Base-by-base conservation (phyloP, 306 rosid genomes). In the Dalbergia cochinchinensis region DNA sequence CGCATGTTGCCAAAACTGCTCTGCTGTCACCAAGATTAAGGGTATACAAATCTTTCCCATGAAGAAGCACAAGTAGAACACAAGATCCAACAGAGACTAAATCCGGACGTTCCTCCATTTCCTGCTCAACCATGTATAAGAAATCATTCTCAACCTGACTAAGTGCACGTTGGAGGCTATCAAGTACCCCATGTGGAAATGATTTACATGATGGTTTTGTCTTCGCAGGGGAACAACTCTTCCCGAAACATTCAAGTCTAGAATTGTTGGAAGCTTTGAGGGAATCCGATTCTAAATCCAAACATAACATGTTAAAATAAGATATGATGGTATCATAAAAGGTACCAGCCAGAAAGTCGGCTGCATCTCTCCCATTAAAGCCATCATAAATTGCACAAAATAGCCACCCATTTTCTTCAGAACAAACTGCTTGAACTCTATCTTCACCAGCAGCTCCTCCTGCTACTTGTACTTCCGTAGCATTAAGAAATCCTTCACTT, bases 371-470 rank as follows among this genome's bases (percentile, higher is more conserved):
- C 72, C 99, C 99, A 51, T 96, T 96, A 78, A 96, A 96, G 11
- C 99, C 99, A 51, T 96, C 99, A 83, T 90, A 96, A 85, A 96
- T 94, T 76, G 89, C 96, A 83, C 99, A 96, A 74, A 89, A 96
- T 60, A 96, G 96, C 99, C 99, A 96, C 2, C 96, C 99, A 51
- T 90, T 89, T 85, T 96, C 99, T 85, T 96, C 99, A 68, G 97
- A 96, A 86, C 97, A 96, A 82, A 96, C 97, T 22, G 99, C 99
- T 76, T 96, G 98, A 75, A 96, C 99, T 86, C 99, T 90, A 82
- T 96, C 99, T 86, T 96, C 99, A 65, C 99, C 99, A 68, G 99
- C 99, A 69, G 99, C 98, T 81, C 98, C 99, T 79, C 99, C 99
- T n/a, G 99, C 99, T 82, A 92, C 98, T 83, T 96, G 96, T 61